These are phyloP conservation scores for Suhomyces panamericanus DNA, from an alignment of 1,139 yeast species.

Conservation along the genomic window DNA sequence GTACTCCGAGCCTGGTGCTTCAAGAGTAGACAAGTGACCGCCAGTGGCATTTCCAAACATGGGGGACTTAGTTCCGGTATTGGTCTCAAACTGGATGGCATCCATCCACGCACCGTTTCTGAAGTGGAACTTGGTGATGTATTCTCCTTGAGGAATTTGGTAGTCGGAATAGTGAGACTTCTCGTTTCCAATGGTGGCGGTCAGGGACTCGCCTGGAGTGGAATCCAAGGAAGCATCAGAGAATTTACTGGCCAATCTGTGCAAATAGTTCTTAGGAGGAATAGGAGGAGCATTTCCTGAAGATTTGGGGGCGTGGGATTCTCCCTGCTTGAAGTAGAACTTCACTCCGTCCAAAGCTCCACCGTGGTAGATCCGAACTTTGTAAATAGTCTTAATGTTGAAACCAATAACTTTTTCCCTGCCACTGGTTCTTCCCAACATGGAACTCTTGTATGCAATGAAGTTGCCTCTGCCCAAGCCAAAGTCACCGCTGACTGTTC, in stretches of 20 bases:
- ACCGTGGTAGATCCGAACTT: constrained; percentile 68
- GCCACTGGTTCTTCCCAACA: constrained; percentile 38
- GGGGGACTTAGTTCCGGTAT: constrained; percentile 50
- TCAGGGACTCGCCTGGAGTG: constrained; percentile 1
- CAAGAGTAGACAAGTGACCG: constrained; percentile 61
- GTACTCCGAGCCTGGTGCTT: constrained; percentile 56
- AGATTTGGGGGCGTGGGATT: not conserved
- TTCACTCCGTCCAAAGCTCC: constrained; percentile 74
- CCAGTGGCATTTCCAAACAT: constrained; percentile 66
- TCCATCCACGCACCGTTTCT: constrained; percentile 90
- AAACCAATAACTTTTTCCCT: constrained; percentile 28
- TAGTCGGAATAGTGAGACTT: constrained; percentile 61
- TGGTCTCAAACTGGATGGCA: constrained; percentile 67
- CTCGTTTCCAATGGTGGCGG: constrained; percentile 60
- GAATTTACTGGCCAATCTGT: constrained; percentile 26
- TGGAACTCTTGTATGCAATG: constrained; percentile 48
- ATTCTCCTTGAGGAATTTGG: constrained; percentile 55
- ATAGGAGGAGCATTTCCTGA: constrained; percentile 35
- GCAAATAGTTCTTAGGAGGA: constrained; percentile 50
- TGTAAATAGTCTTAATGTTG: constrained; percentile 34
- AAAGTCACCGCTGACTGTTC: constrained; percentile 41
- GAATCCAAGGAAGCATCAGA: constrained; percentile 9
- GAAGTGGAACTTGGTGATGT: constrained; percentile 57
- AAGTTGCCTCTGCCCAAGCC: constrained; percentile 36
- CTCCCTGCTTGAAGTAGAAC: constrained; percentile 20